phyloP scores from a whole-genome alignment of 2,329 filamentous ascomycete species.

The Biscogniauxia sp. region DNA sequence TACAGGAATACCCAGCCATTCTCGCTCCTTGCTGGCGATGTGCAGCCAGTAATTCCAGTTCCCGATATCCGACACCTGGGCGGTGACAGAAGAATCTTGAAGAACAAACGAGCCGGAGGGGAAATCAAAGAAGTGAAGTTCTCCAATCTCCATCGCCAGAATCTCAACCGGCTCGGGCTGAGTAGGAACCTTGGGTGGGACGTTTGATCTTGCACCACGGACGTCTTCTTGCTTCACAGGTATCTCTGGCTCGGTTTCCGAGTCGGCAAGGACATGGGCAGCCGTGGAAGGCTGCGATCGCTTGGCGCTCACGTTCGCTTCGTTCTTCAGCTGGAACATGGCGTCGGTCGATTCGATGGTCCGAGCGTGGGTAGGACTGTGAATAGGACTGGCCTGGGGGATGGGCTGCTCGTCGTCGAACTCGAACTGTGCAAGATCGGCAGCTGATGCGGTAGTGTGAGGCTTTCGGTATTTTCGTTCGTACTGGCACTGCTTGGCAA shows the following conservation, averaged over 20 bases:
- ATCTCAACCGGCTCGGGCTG: conserved; percentile 70
- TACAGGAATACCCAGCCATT: conserved; percentile 85
- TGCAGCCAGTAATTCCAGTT: conserved; percentile 97
- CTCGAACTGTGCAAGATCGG: conserved; percentile 78
- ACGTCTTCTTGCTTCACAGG: conserved; percentile 34
- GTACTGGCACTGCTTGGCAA: conserved; percentile 93
- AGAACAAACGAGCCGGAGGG: conserved; percentile 79
- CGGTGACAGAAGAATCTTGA: conserved; percentile 72
- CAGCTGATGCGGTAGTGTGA: conserved; percentile 74
- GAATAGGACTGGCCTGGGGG: conserved; percentile 61
- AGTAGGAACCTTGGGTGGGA: conserved; percentile 55
- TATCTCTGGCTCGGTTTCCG: conserved; percentile 6
- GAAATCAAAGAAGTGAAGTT: conserved; percentile 94
- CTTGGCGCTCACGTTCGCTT: conserved; percentile 48
- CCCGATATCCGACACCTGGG: conserved; percentile 80
- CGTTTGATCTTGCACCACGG: conserved; percentile 26
- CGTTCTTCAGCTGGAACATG: conserved; percentile 49
- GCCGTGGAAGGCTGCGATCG: conserved; percentile 32
- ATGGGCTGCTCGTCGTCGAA: conserved; percentile 67
- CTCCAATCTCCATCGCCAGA: conserved; percentile 71
- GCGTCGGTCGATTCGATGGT: conserved; percentile 58
- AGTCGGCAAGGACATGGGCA: conserved; percentile 32
- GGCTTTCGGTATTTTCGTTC: conserved; percentile 88
- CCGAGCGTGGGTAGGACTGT: conserved; percentile 54
- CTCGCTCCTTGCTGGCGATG: conserved; percentile 69